Conservation (phyloP, 495 filamentous ascomycete genomes). For the Xylaria cubensis region DNA sequence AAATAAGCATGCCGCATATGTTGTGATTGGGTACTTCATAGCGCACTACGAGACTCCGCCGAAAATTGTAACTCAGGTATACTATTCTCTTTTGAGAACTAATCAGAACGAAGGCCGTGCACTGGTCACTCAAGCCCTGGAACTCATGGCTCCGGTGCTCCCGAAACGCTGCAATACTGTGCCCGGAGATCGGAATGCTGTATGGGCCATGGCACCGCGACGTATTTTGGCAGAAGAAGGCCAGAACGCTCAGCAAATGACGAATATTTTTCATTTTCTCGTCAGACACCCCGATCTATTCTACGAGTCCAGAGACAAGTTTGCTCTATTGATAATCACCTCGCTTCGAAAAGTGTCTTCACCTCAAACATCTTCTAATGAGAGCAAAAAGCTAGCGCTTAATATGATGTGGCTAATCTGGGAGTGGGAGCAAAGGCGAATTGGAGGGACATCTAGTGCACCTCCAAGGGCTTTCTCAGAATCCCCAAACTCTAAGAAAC, state of each 20-base stretch:
- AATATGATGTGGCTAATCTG: constrained; percentile 89
- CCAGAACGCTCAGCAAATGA: constrained; percentile 95
- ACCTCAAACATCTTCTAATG: constrained; percentile 84
- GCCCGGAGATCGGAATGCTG: constrained; percentile 55
- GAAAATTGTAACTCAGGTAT: constrained; percentile 95
- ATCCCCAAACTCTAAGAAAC: constrained; percentile 76
- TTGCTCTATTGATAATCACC: constrained; percentile 84
- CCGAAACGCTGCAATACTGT: constrained; percentile 69
- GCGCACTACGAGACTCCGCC: constrained; percentile 94
- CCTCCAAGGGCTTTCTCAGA: constrained; percentile 60
- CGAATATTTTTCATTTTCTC: constrained; percentile 95
- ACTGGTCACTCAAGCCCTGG: constrained; percentile 90
- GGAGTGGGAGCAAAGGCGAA: constrained; percentile 87
- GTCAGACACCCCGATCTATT: constrained; percentile 92
- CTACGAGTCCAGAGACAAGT: constrained; percentile 91
- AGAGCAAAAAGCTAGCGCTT: constrained; percentile 89
- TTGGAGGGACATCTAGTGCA: constrained; percentile 58
- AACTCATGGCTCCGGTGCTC: constrained; percentile 90
- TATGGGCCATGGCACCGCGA: constrained; percentile 91
- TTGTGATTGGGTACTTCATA: constrained; percentile 97
- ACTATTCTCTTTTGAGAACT: constrained; percentile 85
- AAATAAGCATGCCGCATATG: constrained; percentile 98
- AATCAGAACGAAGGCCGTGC: constrained; percentile 94
- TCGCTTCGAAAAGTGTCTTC: constrained; percentile 87
- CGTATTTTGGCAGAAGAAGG: constrained; percentile 93